A percentile compares a stretch with the other conserved stretches of the same genome.
These are phyloP conservation scores for Colletotrichum nymphaeae DNA, from an alignment of 2,329 filamentous ascomycete genomes.

Conservation along the genomic window DNA sequence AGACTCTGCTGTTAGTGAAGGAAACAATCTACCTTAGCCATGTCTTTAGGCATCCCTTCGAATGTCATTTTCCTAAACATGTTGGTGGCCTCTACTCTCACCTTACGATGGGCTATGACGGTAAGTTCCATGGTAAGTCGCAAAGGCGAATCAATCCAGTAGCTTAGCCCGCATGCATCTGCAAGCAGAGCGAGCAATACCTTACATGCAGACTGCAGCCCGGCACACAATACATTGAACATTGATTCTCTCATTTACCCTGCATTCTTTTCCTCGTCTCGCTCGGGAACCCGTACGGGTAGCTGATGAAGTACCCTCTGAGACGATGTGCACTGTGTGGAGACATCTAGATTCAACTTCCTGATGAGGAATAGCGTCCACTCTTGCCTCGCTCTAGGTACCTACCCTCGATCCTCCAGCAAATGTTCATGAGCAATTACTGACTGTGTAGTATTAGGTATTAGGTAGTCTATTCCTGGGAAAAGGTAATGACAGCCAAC, in stretches of 20 bases:
- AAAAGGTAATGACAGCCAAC: not conserved
- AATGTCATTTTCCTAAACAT: not conserved
- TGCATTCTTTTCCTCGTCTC: conserved; percentile 22
- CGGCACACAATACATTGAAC: conserved; percentile 16
- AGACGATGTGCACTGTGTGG: conserved; percentile 15
- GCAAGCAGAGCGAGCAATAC: not conserved
- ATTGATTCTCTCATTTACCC: conserved; percentile 15
- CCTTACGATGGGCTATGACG: not conserved
- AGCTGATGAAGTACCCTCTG: conserved; percentile 24
- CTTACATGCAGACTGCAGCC: not conserved
- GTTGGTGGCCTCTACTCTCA: conserved; percentile 10
- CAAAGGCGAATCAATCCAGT: not conserved
- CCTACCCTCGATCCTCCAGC: not conserved
- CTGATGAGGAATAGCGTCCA: conserved; percentile 13
- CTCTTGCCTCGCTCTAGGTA: not conserved
- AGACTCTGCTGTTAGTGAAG: conserved; percentile 10
- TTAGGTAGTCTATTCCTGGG: not conserved
- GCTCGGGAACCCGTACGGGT: conserved; percentile 16
- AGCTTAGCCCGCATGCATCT: not conserved
- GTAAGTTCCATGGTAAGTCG: not conserved
- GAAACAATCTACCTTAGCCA: not conserved
- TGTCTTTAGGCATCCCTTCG: conserved; percentile 4
- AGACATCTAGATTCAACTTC: not conserved
- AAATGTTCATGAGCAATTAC: not conserved
- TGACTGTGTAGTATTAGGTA: not conserved